These are phyloP conservation scores for Trapa bicornis DNA, from an alignment of 345 rosid species.

Conservation along the genomic window DNA sequence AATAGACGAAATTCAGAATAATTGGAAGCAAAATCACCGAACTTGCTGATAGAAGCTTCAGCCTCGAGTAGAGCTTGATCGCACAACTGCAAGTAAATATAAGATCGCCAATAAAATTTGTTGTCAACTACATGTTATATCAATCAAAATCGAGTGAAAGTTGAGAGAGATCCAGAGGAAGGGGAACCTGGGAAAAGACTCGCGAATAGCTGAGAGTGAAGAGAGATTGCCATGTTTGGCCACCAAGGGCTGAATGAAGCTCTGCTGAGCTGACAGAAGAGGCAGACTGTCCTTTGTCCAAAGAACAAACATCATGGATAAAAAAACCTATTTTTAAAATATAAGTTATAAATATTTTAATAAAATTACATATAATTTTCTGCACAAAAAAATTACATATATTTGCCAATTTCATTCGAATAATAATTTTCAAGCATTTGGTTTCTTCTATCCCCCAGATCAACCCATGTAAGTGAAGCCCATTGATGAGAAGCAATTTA, in stretches of 20 bases:
- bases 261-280: neutral
- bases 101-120: neutral
- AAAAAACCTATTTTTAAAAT: too few species aligned
- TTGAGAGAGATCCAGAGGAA: neutral
- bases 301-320: too few species aligned
- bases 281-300: neutral
- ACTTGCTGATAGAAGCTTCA: constrained; percentile 63
- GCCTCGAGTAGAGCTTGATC: constrained; percentile 57
- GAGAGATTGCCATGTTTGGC: constrained; percentile 38
- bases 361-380: too few species aligned
- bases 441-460: too few species aligned
- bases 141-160: neutral
- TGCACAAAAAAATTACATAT: too few species aligned
- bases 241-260: neutral
- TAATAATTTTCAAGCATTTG: too few species aligned
- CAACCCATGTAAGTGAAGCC: too few species aligned
- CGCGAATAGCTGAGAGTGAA: constrained; percentile 34
- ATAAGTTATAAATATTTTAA: too few species aligned
- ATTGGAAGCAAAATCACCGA: constrained; percentile 12
- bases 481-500: too few species aligned
- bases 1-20: neutral
- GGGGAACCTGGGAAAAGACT: constrained; percentile 35
- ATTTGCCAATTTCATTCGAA: too few species aligned
- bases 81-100: constrained; percentile 36
- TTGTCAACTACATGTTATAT: neutral